phyloP scores from a whole-genome alignment of 306 rosid genomes.

The Mimosa pudica region DNA sequence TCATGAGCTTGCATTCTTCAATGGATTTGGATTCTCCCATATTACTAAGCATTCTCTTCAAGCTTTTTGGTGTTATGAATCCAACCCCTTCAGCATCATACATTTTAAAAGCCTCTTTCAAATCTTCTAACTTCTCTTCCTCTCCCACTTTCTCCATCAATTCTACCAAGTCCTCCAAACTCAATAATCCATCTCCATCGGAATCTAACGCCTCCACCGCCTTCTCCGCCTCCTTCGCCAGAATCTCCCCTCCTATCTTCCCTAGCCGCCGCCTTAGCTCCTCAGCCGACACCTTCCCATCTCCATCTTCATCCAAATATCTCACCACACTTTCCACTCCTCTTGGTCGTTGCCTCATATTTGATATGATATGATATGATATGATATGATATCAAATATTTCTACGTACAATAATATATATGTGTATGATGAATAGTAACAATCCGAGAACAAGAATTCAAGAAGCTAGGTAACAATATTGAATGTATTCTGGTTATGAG shows the following conservation, averaged over 20 bases:
- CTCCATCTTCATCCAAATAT: slow-evolving; percentile 86
- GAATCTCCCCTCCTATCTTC: slow-evolving; percentile 51
- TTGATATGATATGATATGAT: too few species aligned
- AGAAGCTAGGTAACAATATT: too few species aligned
- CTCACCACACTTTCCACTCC: slow-evolving; percentile 53
- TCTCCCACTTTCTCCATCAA: slow-evolving; percentile 60
- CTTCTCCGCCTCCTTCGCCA: slow-evolving; percentile 53
- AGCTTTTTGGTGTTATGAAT: slow-evolving; percentile 69
- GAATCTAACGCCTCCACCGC: slow-evolving; percentile 66
- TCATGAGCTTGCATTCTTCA: slow-evolving; percentile 72
- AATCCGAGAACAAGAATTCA: neutral
- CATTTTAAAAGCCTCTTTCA: slow-evolving; percentile 67
- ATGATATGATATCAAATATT: too few species aligned
- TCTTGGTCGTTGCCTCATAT: neutral
- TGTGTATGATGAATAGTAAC: neutral
- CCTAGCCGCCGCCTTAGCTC: slow-evolving; percentile 59
- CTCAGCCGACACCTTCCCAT: slow-evolving; percentile 73
- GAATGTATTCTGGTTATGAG: neutral
- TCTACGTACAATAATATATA: too few species aligned
- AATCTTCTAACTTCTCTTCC: slow-evolving; percentile 69
- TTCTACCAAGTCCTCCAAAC: slow-evolving; percentile 56
- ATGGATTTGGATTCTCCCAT: slow-evolving; percentile 68
- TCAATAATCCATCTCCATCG: slow-evolving; percentile 78
- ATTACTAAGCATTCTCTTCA: slow-evolving; percentile 68
- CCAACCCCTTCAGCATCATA: slow-evolving; percentile 69